A percentile compares a stretch with the other conserved stretches of the same genome.
These are phyloP conservation scores for Saccharomycopsis babjevae DNA, from an alignment of 805 yeast genomes.

Conservation along the genomic window DNA sequence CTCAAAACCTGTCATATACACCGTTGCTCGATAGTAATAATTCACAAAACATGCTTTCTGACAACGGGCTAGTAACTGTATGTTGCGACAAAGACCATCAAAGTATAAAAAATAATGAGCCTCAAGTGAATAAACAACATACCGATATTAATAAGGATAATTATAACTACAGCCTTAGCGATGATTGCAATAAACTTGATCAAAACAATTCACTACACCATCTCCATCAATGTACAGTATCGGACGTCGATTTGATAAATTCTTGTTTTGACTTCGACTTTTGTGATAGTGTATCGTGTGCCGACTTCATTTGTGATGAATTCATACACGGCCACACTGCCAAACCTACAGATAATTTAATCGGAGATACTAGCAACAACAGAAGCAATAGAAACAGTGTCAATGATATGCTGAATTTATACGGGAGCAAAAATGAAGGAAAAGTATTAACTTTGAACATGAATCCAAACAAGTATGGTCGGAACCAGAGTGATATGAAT, in stretches of 20 bases:
- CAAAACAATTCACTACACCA: conserved; percentile 7
- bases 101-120: background rate
- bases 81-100: conserved; percentile 16
- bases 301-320: conserved; percentile 17
- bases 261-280: conserved; percentile 19
- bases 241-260: conserved; percentile 16
- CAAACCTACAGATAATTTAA: background rate
- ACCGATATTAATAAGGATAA: background rate
- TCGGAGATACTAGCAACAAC: background rate
- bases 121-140: background rate
- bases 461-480: background rate
- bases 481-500: conserved; percentile 18
- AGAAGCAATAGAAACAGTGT: too few relatives aligned
- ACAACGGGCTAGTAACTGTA: conserved; percentile 10
- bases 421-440: background rate
- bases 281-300: conserved; percentile 16
- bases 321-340: conserved; percentile 8
- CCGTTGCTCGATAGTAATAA: background rate
- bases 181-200: background rate
- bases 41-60: background rate
- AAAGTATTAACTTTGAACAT: background rate
- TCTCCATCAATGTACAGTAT: conserved; percentile 12
- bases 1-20: background rate
- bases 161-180: background rate
- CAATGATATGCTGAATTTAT: background rate